Conservation (phyloP, 1,139 yeast genomes). For the Kodamaea sp. region DNA sequence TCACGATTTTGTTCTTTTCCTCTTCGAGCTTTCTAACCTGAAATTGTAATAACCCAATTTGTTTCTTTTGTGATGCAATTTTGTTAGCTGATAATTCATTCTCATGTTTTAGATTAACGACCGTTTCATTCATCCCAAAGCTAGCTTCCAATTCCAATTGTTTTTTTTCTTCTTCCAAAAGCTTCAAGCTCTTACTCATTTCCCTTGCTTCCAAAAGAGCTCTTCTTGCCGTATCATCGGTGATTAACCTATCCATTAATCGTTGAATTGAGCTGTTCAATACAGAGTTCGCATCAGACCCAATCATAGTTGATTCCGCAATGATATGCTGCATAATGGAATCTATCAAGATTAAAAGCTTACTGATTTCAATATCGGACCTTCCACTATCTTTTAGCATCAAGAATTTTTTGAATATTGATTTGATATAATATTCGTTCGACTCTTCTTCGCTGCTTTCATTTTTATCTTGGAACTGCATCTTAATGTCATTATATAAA, state of each 20-base stretch:
- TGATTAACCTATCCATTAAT: slow-evolving; percentile 30
- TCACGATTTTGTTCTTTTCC: slow-evolving; percentile 11
- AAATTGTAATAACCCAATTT: slow-evolving; percentile 24
- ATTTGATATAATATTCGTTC: slow-evolving; percentile 16
- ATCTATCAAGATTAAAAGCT: slow-evolving; percentile 27
- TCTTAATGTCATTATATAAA: slow-evolving; percentile 17
- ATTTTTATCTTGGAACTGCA: slow-evolving; percentile 9
- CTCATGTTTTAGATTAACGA: slow-evolving; percentile 19
- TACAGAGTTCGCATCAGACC: slow-evolving; percentile 24
- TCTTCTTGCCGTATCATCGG: slow-evolving; percentile 34
- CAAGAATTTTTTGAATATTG: slow-evolving; percentile 25
- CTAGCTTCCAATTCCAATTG: slow-evolving; percentile 22
- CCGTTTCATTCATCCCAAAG: slow-evolving; percentile 19
- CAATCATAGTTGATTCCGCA: slow-evolving; percentile 23
- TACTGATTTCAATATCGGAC: slow-evolving; percentile 18
- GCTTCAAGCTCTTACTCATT: slow-evolving; percentile 20
- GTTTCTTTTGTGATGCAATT: slow-evolving; percentile 26
- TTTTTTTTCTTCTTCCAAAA: slow-evolving; percentile 25
- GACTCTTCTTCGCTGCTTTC: slow-evolving; percentile 8
- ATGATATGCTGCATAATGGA: slow-evolving; percentile 31
- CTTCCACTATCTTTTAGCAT: slow-evolving; percentile 24
- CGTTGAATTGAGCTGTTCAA: slow-evolving; percentile 33
- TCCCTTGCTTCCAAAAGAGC: slow-evolving; percentile 32
- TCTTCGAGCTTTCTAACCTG: slow-evolving; percentile 20
- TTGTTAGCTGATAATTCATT: slow-evolving; percentile 18